These are phyloP conservation scores for Xerocomellus amylosporus DNA, from an alignment of 768 basidiomycete species.

Conservation along the genomic window DNA sequence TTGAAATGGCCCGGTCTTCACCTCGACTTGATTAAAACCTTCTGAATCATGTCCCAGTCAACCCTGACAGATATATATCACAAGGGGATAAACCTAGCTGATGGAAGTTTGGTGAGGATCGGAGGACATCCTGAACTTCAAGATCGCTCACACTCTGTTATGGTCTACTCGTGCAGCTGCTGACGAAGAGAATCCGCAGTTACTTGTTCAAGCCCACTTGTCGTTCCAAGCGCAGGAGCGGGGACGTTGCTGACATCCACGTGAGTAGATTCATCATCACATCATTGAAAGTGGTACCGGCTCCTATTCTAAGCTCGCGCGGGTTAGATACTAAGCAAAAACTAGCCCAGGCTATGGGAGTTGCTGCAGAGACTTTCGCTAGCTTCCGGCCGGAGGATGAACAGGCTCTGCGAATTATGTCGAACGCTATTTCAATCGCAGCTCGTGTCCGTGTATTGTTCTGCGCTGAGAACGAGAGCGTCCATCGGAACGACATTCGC, in stretches of 20 bases:
- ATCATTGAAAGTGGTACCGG: background rate
- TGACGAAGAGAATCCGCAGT: slow-evolving; percentile 44
- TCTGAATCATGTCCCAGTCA: background rate
- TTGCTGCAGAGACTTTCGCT: no score
- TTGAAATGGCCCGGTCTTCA: background rate
- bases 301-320: background rate
- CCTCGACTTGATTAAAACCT: background rate
- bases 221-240: slow-evolving; percentile 66
- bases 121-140: slow-evolving; percentile 46
- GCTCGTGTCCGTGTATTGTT: slow-evolving; percentile 42
- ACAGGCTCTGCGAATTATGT: slow-evolving; percentile 49
- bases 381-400: no score
- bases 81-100: slow-evolving; percentile 19
- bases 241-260: slow-evolving; percentile 66
- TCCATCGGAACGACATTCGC: slow-evolving; percentile 30
- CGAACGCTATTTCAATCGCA: slow-evolving; percentile 51
- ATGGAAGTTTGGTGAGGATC: slow-evolving; percentile 35
- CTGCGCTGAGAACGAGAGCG: slow-evolving; percentile 20
- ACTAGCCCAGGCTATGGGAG: no score
- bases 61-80: slow-evolving; percentile 8
- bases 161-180: slow-evolving; percentile 70
- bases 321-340: slow-evolving; percentile 65
- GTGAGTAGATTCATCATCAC: slow-evolving; percentile 38
- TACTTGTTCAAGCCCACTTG: slow-evolving; percentile 56
- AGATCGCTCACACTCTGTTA: slow-evolving; percentile 53